Evolutionary conservation across 2,329 filamentous ascomycete genomes (phyloP), one percentile per base, ranked within the genome.

Genomic region (Calonectria honghensis): DNA sequence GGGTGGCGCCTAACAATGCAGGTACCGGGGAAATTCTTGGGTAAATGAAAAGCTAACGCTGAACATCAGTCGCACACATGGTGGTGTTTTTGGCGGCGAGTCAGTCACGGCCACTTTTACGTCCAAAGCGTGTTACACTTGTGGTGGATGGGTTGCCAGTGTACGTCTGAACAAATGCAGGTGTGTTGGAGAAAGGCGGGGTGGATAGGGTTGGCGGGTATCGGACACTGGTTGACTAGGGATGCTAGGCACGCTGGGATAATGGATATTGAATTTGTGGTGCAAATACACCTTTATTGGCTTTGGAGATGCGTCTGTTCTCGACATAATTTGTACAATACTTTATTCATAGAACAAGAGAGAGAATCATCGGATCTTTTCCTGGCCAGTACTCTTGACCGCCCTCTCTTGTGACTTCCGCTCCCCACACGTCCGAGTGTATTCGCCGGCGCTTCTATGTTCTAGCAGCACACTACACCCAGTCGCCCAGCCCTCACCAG

Each of bases 1-100:
- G 52, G 52, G 20, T 45, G 54, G 54, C 37, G 54, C 16, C 54
- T 59, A 59, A 59, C n/a, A n/a, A 59, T 59, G 54, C 54, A 59
- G 54, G 54, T 59, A 59, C 54, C 54, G 54, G 54, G 27, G 54
- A 59, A 37, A 59, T 37, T 59, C 27, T 54, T 54, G 32, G 32
- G 24, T 16, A 59, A 59, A 59, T 24, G 11, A 59, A 37, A 59
- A n/a, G 32, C 54, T 37, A 59, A 59, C 20, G 32, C 32, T 37
- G 20, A n/a, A 35, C 32, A 59, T 27, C 20, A 11, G 6, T 35
- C 10, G 41, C 41, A 37, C 32, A 35, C 13, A 37, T 27, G 32
- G 16, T 59, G 54, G 54, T n/a, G 32, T 59, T 37, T n/a, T 59
- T n/a, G 35, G 31, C 54, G 32, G 41, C 54, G 6, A 59, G 54